Conservation (phyloP, 1,284 basidiomycete genomes). For the Cryptococcus sp. region DNA sequence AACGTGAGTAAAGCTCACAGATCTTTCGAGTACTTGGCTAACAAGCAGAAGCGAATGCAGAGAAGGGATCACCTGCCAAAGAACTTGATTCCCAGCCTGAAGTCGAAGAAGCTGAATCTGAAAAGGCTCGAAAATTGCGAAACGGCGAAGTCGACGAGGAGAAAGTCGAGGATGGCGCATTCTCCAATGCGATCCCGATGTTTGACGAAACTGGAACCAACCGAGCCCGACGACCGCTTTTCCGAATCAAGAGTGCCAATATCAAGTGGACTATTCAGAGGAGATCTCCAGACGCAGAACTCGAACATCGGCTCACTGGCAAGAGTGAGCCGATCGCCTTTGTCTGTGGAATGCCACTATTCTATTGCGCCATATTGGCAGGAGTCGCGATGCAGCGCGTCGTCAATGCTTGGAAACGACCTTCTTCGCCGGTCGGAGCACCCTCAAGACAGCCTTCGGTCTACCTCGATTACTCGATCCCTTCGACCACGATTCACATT, state of each 20-base stretch:
- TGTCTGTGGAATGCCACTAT: constrained; percentile 62
- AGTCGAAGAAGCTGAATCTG: too few relatives aligned
- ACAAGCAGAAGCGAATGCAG: too few relatives aligned
- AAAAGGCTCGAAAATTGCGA: too few relatives aligned
- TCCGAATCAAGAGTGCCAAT: constrained; percentile 29
- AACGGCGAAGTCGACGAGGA: too few relatives aligned
- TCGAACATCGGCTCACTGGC: constrained; percentile 22
- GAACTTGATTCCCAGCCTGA: neutral
- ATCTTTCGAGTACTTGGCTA: too few relatives aligned
- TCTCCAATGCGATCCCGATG: neutral
- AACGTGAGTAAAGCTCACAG: too few relatives aligned
- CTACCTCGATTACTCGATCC: constrained; percentile 28
- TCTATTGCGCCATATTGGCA: constrained; percentile 70
- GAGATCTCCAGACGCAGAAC: constrained; percentile 3
- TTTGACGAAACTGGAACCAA: neutral
- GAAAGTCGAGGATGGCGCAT: neutral
- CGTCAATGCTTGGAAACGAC: constrained; percentile 16
- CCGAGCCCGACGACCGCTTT: neutral
- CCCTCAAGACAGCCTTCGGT: constrained; percentile 19
- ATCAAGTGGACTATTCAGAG: constrained; percentile 28
- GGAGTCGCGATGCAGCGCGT: constrained; percentile 47
- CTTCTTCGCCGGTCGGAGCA: neutral
- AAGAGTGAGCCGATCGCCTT: constrained; percentile 38
- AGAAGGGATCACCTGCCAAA: too few relatives aligned
- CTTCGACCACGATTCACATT: constrained; percentile 32